Percentiles rank a stretch among this genome's conserved stretches.
Evolutionary conservation across 192 early-diverging fungal species (phyloP).

Genomic region (Coemansia sp.): DNA sequence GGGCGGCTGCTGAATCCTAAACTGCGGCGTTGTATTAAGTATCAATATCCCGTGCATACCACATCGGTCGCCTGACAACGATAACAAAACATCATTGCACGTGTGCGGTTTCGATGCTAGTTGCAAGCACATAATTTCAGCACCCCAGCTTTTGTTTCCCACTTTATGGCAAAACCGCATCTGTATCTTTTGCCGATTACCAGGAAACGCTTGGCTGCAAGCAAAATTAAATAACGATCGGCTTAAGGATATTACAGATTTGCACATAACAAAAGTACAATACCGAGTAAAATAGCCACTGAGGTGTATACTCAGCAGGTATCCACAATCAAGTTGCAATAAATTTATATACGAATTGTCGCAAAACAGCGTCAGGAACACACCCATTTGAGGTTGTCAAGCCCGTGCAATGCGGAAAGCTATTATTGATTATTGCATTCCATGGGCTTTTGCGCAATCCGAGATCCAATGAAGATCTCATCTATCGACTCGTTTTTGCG

Average conservation of each 20-base stretch:
- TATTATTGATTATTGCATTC: constrained; percentile 45
- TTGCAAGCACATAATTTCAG: background rate
- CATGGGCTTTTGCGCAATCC: constrained; percentile 26
- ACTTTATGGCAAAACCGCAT: background rate
- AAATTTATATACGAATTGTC: background rate
- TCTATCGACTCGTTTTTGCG: constrained; percentile 7
- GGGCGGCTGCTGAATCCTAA: background rate
- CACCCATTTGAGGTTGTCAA: background rate
- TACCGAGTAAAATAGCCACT: too few relatives aligned
- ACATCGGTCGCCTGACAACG: background rate
- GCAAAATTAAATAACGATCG: background rate
- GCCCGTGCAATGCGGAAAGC: too few relatives aligned
- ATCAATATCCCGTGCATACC: background rate
- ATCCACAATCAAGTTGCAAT: too few relatives aligned
- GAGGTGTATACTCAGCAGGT: too few relatives aligned
- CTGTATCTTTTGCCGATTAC: background rate
- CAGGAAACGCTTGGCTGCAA: too few relatives aligned
- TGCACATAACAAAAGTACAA: background rate
- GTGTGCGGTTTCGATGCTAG: background rate
- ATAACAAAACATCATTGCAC: background rate
- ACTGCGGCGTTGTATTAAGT: background rate
- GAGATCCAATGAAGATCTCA: constrained; percentile 36
- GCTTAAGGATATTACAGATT: background rate
- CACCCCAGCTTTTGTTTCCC: background rate
- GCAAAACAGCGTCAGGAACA: background rate